Evolutionary conservation across 192 early-diverging fungal genomes (phyloP).

Genomic region (Podila minutissima): DNA sequence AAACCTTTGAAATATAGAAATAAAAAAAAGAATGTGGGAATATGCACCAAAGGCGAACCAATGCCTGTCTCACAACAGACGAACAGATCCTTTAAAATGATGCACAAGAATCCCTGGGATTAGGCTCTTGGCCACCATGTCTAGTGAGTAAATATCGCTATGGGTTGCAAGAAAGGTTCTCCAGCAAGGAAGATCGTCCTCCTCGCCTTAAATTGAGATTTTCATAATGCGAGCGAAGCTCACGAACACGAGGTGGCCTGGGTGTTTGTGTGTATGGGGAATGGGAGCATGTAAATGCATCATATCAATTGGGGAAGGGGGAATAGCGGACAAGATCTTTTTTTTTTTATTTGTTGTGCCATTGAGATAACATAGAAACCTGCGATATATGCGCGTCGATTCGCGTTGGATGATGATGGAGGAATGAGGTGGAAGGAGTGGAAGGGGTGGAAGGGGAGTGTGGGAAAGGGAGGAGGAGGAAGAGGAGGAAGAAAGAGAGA

Average conservation of each 20-base stretch:
- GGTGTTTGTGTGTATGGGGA: neutral
- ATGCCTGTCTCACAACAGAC: neutral
- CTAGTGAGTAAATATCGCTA: conserved; percentile 49
- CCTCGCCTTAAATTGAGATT: conserved; percentile 22
- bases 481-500: conserved; percentile 1
- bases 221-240: conserved; percentile 31
- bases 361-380: no score
- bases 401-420: neutral
- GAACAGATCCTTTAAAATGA: conserved; percentile 12
- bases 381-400: neutral
- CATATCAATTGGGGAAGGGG: neutral
- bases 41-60: conserved; percentile 24
- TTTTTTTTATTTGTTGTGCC: neutral
- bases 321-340: neutral
- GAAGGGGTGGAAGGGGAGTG: neutral
- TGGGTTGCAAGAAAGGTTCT: conserved; percentile 41
- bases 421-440: neutral
- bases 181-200: conserved; percentile 44
- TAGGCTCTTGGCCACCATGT: conserved; percentile 52
- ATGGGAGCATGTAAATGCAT: neutral
- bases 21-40: conserved; percentile 21
- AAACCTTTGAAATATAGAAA: conserved; percentile 18
- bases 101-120: conserved; percentile 25
- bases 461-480: neutral
- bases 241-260: conserved; percentile 49